phyloP scores from a whole-genome alignment of 2,329 filamentous ascomycete genomes.

The Pyrenophora tritici-repentis region DNA sequence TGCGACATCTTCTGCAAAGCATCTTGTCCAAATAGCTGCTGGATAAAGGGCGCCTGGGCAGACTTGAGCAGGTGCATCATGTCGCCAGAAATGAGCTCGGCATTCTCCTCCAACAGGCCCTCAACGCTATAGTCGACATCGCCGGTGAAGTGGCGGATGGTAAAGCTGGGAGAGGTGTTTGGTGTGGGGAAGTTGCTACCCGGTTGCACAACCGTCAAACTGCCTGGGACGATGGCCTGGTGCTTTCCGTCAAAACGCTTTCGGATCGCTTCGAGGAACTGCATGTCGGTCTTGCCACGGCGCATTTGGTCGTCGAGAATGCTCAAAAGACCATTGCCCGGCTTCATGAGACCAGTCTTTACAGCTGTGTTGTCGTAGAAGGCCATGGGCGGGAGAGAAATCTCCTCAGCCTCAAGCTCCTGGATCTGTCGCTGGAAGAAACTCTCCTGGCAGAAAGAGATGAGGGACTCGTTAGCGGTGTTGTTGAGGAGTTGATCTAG shows the following conservation, averaged over 20 bases:
- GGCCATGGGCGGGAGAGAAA: conserved; percentile 85
- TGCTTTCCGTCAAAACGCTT: conserved; percentile 97
- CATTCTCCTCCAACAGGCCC: conserved; percentile 90
- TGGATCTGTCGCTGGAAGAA: conserved; percentile 97
- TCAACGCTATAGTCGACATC: conserved; percentile 93
- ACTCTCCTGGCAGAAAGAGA: conserved; percentile 90
- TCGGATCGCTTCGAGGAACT: conserved; percentile 86
- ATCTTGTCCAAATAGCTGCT: conserved; percentile 93
- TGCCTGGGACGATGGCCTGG: conserved; percentile 79
- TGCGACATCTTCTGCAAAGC: conserved; percentile 92
- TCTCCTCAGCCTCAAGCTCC: conserved; percentile 90
- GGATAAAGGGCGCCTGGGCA: conserved; percentile 86
- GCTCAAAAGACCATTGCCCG: conserved; percentile 88
- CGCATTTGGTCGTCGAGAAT: conserved; percentile 96
- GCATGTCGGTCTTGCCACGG: conserved; percentile 83
- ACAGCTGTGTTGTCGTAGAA: conserved; percentile 98
- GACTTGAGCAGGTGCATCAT: conserved; percentile 90
- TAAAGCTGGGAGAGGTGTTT: conserved; percentile 80
- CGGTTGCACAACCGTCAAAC: conserved; percentile 74
- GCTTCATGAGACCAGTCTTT: conserved; percentile 86
- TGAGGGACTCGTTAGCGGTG: conserved; percentile 86
- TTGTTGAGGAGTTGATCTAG: conserved; percentile 95
- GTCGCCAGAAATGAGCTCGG: conserved; percentile 93
- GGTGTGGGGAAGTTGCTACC: conserved; percentile 90
- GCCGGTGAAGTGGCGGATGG: conserved; percentile 92